Base-by-base conservation (phyloP, 2,329 filamentous ascomycete species). In the Stemphylium beticola region DNA sequence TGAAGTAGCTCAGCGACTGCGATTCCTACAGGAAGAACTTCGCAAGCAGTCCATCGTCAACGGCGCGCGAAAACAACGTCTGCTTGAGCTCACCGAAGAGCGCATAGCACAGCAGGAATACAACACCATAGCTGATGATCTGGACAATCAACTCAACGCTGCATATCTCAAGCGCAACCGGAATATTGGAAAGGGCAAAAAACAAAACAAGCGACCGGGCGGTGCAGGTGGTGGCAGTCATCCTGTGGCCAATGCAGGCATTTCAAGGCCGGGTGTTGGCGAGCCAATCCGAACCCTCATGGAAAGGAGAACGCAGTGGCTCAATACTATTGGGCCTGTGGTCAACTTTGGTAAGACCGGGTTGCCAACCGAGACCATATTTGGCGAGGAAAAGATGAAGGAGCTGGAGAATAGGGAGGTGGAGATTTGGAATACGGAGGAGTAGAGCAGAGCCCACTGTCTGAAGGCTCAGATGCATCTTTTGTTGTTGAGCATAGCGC, bases 81-180 rank as follows among this genome's bases (percentile, higher is more conserved):
- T 99, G 10, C 87, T 91, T 1, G 93, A 97, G 33, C 83, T 97
- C 24, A 91, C 95, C 7, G 90, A 92, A 66, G 93, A 96, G 73
- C 88, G 92, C 62, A 93, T 99, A 86, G 95, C 95, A 0, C 88
- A 95, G 77, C 95, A 99, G 72, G 95, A 99, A 74, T 99, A 96
- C 79, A 90, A 89, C 74, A 97, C 92, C 51, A 99, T 99, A 66
- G 88, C 96, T 45, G 95, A 99, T 73, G 95, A 99, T 74, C 87
- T 99, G 18, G 95, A 99, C 79, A 87, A 88, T 37, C 95, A 98
- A 73, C 92, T 98, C 37, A 93, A 98, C 71, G 89, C 91, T 46
- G 93, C 95, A 3, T 99, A 98, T 71, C 87, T 96, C 39, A 99
- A 99, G 79, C 90, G 95, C 20, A 98, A 93, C 24, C 87, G 95